Evolutionary conservation across 345 rosid genomes (phyloP).

Genomic region (Eutrema yunnanense): DNA sequence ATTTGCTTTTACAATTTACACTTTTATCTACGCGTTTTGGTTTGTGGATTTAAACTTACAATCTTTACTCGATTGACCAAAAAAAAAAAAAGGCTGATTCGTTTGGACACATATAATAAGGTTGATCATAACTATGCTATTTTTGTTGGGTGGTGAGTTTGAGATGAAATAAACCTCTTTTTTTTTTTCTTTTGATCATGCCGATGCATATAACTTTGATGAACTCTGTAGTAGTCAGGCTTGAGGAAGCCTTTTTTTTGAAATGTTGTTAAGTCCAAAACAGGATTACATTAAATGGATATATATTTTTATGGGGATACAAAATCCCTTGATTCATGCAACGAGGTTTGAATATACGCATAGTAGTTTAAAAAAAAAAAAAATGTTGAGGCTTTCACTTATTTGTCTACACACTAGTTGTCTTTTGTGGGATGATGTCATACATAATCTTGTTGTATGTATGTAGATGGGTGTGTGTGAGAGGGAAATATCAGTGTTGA

Average conservation of each 20-base stretch:
- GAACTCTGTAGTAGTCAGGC: neutral
- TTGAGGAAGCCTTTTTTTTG: conserved; percentile 12
- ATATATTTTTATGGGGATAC: conserved; percentile 22
- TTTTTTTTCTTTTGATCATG: neutral
- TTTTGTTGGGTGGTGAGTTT: neutral
- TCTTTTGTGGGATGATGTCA: conserved; percentile 20
- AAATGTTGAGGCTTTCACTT: neutral
- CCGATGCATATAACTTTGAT: neutral
- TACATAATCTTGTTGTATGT: neutral
- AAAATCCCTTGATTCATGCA: conserved; percentile 26
- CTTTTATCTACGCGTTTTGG: neutral
- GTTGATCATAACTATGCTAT: neutral
- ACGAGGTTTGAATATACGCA: conserved; percentile 31
- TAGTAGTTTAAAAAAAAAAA: neutral
- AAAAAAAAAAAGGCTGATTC: neutral
- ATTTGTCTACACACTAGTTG: conserved; percentile 21
- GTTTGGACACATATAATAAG: neutral
- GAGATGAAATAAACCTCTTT: neutral
- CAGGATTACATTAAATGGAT: conserved; percentile 9
- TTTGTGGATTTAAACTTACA: neutral
- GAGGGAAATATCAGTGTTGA: conserved; percentile 63
- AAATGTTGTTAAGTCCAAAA: conserved; percentile 24
- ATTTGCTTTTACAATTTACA: neutral
- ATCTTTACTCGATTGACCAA: neutral
- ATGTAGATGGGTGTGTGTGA: conserved; percentile 49